Conservation (phyloP, 441 rosid genomes). For the Arabidopsis hybrid region DNA sequence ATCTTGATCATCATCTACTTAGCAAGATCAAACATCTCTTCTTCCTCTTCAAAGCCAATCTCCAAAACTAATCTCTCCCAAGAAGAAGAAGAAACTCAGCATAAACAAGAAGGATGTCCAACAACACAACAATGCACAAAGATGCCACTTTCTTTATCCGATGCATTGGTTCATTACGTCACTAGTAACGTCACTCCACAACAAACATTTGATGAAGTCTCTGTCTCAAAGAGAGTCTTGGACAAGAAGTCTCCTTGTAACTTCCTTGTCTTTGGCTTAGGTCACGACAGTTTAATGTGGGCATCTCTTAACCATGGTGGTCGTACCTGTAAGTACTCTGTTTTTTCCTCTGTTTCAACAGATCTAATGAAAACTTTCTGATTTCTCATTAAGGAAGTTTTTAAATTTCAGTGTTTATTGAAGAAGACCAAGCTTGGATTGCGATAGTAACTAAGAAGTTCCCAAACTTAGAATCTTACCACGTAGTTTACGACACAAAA, state of each 20-base stretch:
- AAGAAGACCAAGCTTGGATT: conserved; percentile 73
- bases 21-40: conserved; percentile 52
- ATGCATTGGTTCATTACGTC: conserved; percentile 65
- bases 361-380: not conserved
- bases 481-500: conserved; percentile 63
- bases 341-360: conserved; percentile 26
- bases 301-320: conserved; percentile 72
- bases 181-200: conserved; percentile 73
- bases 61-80: conserved; percentile 46
- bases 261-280: conserved; percentile 78
- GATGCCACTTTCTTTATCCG: conserved; percentile 61
- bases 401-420: conserved; percentile 52
- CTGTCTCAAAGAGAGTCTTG: conserved; percentile 60
- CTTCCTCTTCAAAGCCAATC: conserved; percentile 43
- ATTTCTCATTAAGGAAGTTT: not conserved
- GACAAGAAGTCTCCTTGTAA: conserved; percentile 69
- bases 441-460: conserved; percentile 52
- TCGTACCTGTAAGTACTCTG: conserved; percentile 51
- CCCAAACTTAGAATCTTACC: conserved; percentile 62
- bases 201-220: conserved; percentile 67
- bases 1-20: conserved; percentile 58
- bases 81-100: conserved; percentile 24
- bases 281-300: conserved; percentile 83
- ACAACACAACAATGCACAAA: conserved; percentile 57
- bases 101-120: conserved; percentile 50